Base-by-base conservation (phyloP, 352 stramenopile genomes). In the Blastocystis sp. region DNA sequence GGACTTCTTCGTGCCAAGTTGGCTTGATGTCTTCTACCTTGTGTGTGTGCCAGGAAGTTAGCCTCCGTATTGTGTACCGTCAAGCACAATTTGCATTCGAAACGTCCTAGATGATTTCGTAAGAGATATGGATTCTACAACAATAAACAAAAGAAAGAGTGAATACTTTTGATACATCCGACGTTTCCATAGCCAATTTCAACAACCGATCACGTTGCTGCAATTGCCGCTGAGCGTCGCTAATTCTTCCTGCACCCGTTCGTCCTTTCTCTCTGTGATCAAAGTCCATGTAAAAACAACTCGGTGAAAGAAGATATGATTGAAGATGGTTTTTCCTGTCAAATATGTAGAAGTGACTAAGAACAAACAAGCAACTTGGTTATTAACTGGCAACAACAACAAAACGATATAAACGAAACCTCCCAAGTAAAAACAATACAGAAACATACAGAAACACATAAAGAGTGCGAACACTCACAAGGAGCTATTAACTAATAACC, bases 11-110 rank as follows among this genome's bases (percentile, higher is more conserved):
- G 90, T 12, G 93, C 94, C 78, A 99, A 90, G 88, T 98, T 98
- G 27, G 93, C 94, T 92, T 98, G 96, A 91, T 99, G 96, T 61
- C 96, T 94, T 91, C 98, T 98, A 61, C 95, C 96, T 90, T 99
- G 96, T 51, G 96, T 99, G 89, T 99, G 96, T 32, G 96, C 95
- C 77, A 99, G 91, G 90, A 99, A 99, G 89, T 98, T 98, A 37
- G 94, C 95, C 90, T 98, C 96, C 88, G 97, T 98, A 86, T 96
- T 97, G 92, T 99, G 96, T 67, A 99, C 89, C 35, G 96, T 99
- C 51, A 98, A 92, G 90, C 96, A 99, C 5, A 99, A 90, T 90
- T 98, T 98, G 88, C 96, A 99, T 91, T 99, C 96, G 89, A 98
- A 98, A 9, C 93, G 97, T 78, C 96, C 96, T 56, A 99, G 90